These are phyloP conservation scores for Alternaria postmessia DNA, from an alignment of 2,329 filamentous ascomycete genomes.

Conservation along the genomic window DNA sequence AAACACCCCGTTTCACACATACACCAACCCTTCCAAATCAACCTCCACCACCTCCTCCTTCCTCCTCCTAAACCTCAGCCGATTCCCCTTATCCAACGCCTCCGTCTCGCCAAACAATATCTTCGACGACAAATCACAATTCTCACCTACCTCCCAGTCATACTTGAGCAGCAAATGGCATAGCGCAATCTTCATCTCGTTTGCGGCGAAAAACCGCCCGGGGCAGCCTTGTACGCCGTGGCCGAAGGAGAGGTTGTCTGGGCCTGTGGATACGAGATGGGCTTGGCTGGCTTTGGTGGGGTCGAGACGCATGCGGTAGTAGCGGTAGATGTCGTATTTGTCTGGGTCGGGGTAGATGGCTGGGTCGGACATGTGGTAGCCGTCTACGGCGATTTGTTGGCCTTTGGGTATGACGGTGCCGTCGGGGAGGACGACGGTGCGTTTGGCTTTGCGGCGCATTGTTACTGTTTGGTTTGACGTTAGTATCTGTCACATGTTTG, in stretches of 20 bases:
- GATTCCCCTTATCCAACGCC: background rate
- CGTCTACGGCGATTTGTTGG: background rate
- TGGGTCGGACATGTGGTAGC: background rate
- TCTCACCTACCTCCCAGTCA: conserved; percentile 12
- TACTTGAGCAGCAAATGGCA: conserved; percentile 25
- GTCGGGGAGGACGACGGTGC: background rate
- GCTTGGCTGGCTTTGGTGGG: background rate
- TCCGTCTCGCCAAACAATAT: background rate
- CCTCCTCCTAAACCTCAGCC: background rate
- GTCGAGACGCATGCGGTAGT: background rate
- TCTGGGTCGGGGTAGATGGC: background rate
- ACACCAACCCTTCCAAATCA: background rate
- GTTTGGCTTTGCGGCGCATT: background rate
- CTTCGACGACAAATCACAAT: background rate
- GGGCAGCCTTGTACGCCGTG: conserved; percentile 23
- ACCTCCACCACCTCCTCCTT: background rate
- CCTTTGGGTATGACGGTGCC: background rate
- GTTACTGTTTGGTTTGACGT: background rate
- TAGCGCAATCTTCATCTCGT: conserved; percentile 29
- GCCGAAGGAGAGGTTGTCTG: conserved; percentile 25
- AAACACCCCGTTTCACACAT: background rate
- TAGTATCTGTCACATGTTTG: no score
- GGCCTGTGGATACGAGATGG: background rate
- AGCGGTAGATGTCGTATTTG: conserved; percentile 4
- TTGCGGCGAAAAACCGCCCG: conserved; percentile 31